phyloP scores from a whole-genome alignment of 768 basidiomycete genomes.

The Boletellus ananas region DNA sequence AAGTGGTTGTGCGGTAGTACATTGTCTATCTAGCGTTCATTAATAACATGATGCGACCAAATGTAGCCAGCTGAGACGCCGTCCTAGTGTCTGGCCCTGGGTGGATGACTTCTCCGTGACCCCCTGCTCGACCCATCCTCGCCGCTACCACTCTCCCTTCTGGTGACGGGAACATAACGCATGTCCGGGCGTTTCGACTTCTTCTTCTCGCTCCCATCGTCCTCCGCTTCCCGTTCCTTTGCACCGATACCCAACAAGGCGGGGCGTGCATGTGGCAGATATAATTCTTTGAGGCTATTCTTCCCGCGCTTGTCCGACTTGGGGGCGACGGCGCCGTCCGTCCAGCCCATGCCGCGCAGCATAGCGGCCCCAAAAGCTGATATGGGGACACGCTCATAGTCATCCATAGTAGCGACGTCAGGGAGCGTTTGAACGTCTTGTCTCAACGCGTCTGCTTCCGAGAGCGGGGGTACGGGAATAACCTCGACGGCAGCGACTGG shows the following conservation, averaged over 20 bases:
- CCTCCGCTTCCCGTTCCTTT: conserved; percentile 73
- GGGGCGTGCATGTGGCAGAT: conserved; percentile 78
- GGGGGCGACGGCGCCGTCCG: conserved; percentile 70
- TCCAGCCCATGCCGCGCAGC: conserved; percentile 96
- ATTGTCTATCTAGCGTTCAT: no score
- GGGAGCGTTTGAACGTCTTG: conserved; percentile 83
- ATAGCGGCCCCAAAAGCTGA: conserved; percentile 92
- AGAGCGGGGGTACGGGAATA: conserved; percentile 56
- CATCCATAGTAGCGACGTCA: conserved; percentile 69
- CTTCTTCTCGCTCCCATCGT: conserved; percentile 62
- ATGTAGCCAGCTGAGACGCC: no score
- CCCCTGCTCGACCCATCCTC: conserved; percentile 27
- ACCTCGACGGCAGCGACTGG: conserved; percentile 49
- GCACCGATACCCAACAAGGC: conserved; percentile 92
- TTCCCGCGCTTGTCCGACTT: conserved; percentile 47
- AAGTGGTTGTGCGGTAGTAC: no score
- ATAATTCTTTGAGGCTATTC: conserved; percentile 67
- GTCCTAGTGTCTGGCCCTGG: no score
- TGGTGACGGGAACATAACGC: conserved; percentile 81
- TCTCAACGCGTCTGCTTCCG: conserved; percentile 80
- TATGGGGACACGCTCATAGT: conserved; percentile 89
- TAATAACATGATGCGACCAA: no score
- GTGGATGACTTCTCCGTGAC: no score
- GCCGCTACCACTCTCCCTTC: conserved; percentile 50
- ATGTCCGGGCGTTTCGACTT: conserved; percentile 52